Evolutionary conservation across 805 yeast species (phyloP), one percentile per base, ranked within the genome.

Genomic region (Scheffersomyces stipitis): DNA sequence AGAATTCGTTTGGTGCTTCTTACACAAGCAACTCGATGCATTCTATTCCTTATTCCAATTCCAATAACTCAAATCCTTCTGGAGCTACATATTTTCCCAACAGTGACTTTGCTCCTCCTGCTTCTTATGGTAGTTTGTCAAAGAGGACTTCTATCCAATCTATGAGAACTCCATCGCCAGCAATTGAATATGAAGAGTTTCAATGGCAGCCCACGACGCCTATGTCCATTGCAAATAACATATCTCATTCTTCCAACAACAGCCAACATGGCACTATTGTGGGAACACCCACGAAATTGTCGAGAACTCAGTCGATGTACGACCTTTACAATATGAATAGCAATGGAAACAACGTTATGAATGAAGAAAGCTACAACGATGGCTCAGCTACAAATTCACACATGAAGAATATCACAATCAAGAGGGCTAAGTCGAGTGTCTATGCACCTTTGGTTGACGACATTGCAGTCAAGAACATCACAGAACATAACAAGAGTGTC

Each of bases 271-370:
- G 34, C n/a, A 24, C 10, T 22, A 20, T 28, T 26, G 36, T 31
- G 28, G 38, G 28, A 26, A 42, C 47, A 13, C 52, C 54, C 10
- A 44, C 44, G 9, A 50, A 51, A 27, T 37, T 55, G 28, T 58
- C 70, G 4, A 46, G 68, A 18, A 59, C 68, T 1, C 70, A 64
- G 35, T 64, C 71, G 6, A 56, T 65, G 56, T 52, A 52, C 40
- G 68, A 63, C 31, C 42, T 54, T 6, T 46, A 44, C 38, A 44
- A 45, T 18, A 33, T 28, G 29, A 28, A 33, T 28, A 33, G 26
- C 10, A 17, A 36, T 20, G 24, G 20, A 10, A 28, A 27, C 20
- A 7, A 18, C 3, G 34, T 31, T 3, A 20, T 20, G 24, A 16
- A 35, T 18, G 34, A 35, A 14, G 31, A 30, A 15, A 13, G 27